These are phyloP conservation scores for Penicillium canariense DNA, from an alignment of 495 filamentous ascomycete species.

Conservation along the genomic window DNA sequence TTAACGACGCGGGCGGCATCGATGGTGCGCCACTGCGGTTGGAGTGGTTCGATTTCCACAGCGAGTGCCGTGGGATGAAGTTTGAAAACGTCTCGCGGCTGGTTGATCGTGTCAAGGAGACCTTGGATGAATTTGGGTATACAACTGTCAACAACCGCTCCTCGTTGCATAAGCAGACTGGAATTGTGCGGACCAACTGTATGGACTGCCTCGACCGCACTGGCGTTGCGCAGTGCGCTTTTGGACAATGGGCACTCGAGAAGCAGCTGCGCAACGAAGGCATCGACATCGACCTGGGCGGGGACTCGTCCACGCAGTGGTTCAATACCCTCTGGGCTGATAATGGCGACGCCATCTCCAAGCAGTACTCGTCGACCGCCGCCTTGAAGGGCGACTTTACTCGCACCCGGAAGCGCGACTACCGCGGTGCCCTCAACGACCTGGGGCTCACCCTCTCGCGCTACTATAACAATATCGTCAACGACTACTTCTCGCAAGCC, in stretches of 20 bases:
- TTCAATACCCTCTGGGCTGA: conserved; percentile 97
- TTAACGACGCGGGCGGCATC: conserved; percentile 61
- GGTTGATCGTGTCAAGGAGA: conserved; percentile 62
- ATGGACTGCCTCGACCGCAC: conserved; percentile 97
- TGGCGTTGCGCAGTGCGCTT: conserved; percentile 88
- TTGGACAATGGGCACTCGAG: conserved; percentile 73
- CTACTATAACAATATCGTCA: conserved; percentile 76
- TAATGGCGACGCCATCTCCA: conserved; percentile 66
- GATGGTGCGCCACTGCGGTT: conserved; percentile 59
- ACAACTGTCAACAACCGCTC: conserved; percentile 54
- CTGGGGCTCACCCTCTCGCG: conserved; percentile 79
- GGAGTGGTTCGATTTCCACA: conserved; percentile 97
- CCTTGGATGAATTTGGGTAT: conserved; percentile 63
- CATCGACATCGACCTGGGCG: conserved; percentile 63
- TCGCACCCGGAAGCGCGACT: conserved; percentile 82
- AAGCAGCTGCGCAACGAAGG: conserved; percentile 71
- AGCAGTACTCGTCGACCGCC: conserved; percentile 79
- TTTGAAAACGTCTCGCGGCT: conserved; percentile 88
- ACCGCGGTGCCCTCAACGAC: conserved; percentile 90
- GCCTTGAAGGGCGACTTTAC: conserved; percentile 96
- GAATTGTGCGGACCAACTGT: conserved; percentile 86
- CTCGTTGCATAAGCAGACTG: conserved; percentile 59
- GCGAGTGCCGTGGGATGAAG: conserved; percentile 88
- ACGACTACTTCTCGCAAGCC: conserved; percentile 93
- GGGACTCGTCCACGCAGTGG: conserved; percentile 75